These are phyloP conservation scores for Hawksworthiomyces lignivorus DNA, from an alignment of 2,329 filamentous ascomycete genomes.

Conservation along the genomic window DNA sequence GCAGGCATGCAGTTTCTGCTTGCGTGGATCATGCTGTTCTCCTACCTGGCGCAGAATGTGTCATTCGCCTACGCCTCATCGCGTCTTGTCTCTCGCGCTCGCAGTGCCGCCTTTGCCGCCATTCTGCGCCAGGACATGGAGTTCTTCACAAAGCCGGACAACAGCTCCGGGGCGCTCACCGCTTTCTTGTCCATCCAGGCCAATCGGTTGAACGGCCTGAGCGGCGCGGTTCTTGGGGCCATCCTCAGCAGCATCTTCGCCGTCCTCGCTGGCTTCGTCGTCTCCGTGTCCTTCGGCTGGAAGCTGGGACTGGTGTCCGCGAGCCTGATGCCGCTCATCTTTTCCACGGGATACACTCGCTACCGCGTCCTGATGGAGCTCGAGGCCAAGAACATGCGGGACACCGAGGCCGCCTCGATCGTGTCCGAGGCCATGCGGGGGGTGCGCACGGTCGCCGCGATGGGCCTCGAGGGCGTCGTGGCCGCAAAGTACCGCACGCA, in stretches of 20 bases:
- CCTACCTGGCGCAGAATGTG: not conserved
- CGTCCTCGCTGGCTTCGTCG: conserved; percentile 61
- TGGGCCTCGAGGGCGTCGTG: conserved; percentile 80
- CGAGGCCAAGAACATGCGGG: conserved; percentile 1
- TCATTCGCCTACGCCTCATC: conserved; percentile 1
- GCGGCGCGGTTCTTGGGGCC: conserved; percentile 56
- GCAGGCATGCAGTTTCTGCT: conserved; percentile 5
- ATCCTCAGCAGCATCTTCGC: conserved; percentile 70
- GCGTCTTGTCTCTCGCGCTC: not conserved
- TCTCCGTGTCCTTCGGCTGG: conserved; percentile 30
- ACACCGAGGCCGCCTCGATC: conserved; percentile 62
- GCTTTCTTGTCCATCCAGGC: conserved; percentile 42
- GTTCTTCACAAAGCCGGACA: conserved; percentile 1
- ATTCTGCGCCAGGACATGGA: conserved; percentile 5
- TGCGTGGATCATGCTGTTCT: not conserved
- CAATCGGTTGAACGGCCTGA: conserved; percentile 81
- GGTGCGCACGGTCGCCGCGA: conserved; percentile 82
- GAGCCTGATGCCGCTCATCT: conserved; percentile 4
- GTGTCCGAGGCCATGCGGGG: conserved; percentile 89
- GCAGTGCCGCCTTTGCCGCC: conserved; percentile 2
- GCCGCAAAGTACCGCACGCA: conserved; percentile 60
- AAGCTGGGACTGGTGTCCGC: conserved; percentile 27
- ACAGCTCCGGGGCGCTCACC: not conserved
- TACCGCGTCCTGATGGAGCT: conserved; percentile 1
- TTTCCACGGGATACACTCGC: not conserved